phyloP scores from a whole-genome alignment of 2,329 filamentous ascomycete genomes.

The Cladosporium sp. region DNA sequence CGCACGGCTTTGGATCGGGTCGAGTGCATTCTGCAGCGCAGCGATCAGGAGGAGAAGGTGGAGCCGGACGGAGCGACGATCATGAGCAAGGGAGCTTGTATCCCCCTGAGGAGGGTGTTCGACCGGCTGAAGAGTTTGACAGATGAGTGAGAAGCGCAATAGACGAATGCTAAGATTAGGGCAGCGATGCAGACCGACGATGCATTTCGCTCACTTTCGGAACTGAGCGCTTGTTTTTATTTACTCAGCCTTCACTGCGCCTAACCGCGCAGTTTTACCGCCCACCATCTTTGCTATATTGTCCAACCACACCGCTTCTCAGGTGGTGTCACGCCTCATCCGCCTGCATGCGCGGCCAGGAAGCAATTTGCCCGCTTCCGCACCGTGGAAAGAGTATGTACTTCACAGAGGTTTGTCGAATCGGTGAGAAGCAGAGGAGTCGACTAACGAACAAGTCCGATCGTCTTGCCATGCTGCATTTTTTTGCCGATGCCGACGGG shows the following conservation, averaged over 20 bases:
- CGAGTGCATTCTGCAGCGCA: constrained; percentile 38
- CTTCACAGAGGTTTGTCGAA: too few relatives aligned
- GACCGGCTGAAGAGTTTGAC: constrained; percentile 1
- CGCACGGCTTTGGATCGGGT: constrained; percentile 41
- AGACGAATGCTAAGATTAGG: neutral
- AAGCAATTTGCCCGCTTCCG: neutral
- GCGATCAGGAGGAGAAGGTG: constrained; percentile 26
- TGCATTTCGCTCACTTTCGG: too few relatives aligned
- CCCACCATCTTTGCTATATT: neutral
- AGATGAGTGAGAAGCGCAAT: too few relatives aligned
- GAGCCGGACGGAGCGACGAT: constrained; percentile 42
- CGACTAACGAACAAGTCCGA: too few relatives aligned
- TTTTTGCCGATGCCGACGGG: too few relatives aligned
- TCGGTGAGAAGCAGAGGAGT: neutral
- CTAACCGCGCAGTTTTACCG: neutral
- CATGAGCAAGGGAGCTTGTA: constrained; percentile 45
- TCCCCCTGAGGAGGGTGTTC: constrained; percentile 17
- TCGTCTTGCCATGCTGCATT: too few relatives aligned
- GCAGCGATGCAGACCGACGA: too few relatives aligned
- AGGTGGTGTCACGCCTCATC: neutral
- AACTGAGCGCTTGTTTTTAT: too few relatives aligned
- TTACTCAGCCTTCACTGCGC: neutral
- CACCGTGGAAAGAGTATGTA: neutral
- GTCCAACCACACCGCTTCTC: constrained; percentile 1
- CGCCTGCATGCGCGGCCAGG: constrained; percentile 1